These are phyloP conservation scores for Acanthamoeba castellanii DNA, from an alignment of 208 protist species.

Conservation along the genomic window DNA sequence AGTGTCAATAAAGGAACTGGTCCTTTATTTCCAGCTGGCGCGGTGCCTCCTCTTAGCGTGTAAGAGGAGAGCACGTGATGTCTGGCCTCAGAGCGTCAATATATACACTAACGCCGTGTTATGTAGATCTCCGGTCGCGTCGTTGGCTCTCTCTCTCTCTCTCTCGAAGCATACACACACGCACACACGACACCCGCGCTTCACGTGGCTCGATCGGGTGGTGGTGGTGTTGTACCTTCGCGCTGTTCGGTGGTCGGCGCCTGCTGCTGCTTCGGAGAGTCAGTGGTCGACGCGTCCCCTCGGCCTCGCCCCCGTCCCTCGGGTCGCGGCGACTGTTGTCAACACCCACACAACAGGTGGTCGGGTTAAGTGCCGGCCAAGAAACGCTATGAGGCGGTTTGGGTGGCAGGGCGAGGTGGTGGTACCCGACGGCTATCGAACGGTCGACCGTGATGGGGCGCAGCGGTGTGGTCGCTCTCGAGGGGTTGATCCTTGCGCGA, in stretches of 20 bases:
- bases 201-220: not conserved
- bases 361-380: too few relatives aligned
- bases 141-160: not conserved
- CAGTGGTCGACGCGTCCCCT: not conserved
- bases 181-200: not conserved
- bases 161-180: not conserved
- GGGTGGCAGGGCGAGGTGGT: too few relatives aligned
- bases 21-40: conserved; percentile 22
- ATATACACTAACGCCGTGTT: too few relatives aligned
- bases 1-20: conserved; percentile 39
- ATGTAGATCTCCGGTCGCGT: too few relatives aligned
- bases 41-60: not conserved
- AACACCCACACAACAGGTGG: too few relatives aligned
- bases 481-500: not conserved
- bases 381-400: too few relatives aligned
- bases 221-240: conserved; percentile 1
- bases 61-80: not conserved
- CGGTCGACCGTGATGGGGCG: not conserved
- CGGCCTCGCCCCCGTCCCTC: not conserved
- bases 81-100: too few relatives aligned
- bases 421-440: not conserved
- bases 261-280: not conserved
- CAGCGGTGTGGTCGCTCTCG: not conserved
- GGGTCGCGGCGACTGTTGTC: not conserved
- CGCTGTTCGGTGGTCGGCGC: not conserved